A percentile compares a stretch with the other conserved stretches of the same genome.
Conservation (phyloP, 2,329 filamentous ascomycete genomes). For the Arthrobotrys pseudoclavata region DNA sequence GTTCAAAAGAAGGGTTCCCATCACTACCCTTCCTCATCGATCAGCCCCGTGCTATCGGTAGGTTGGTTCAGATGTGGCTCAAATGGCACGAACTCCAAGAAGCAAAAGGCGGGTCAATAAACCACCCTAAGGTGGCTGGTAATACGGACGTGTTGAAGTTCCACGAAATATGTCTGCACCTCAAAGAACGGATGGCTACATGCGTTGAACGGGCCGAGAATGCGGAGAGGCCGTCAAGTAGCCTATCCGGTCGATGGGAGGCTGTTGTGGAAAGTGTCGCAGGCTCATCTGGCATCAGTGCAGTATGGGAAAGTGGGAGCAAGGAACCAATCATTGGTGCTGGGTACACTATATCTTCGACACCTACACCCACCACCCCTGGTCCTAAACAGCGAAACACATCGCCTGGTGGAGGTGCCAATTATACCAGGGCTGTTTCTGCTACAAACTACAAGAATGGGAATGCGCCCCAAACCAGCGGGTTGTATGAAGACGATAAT, state of each 20-base stretch:
- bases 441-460: constrained; percentile 34
- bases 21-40: constrained; percentile 94
- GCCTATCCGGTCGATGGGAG: constrained; percentile 70
- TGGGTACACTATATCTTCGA: constrained; percentile 10
- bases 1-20: constrained; percentile 90
- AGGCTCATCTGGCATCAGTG: constrained; percentile 31
- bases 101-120: constrained; percentile 64
- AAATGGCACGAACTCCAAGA: constrained; percentile 69
- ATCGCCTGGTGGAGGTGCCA: constrained; percentile 50
- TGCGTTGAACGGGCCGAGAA: constrained; percentile 71
- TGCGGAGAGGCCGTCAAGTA: constrained; percentile 70
- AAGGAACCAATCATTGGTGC: constrained; percentile 7
- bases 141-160: constrained; percentile 68
- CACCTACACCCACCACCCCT: constrained; percentile 17
- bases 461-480: constrained; percentile 26
- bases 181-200: constrained; percentile 69
- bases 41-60: constrained; percentile 85
- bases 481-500: constrained; percentile 33
- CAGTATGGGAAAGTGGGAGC: constrained; percentile 43
- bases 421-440: constrained; percentile 56
- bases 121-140: constrained; percentile 65
- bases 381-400: constrained; percentile 29
- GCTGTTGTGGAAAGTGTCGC: constrained; percentile 70
- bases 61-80: constrained; percentile 84
- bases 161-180: constrained; percentile 69